These are phyloP conservation scores for Trypanosoma platydactyli DNA, from an alignment of 208 protist genomes.

Conservation along the genomic window DNA sequence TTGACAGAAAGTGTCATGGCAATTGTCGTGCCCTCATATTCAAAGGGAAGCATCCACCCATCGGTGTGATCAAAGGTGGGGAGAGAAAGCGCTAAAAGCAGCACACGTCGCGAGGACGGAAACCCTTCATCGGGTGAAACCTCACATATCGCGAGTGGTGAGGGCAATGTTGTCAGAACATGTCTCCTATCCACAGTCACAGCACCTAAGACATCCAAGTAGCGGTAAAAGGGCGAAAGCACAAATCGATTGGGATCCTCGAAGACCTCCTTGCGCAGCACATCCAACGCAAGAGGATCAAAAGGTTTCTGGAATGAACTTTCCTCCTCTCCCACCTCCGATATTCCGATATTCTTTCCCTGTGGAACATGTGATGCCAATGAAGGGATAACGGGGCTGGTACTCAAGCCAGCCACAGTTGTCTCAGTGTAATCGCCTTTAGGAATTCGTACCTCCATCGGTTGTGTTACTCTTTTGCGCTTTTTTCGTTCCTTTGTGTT, in stretches of 20 bases:
- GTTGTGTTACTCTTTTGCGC: conserved; percentile 20
- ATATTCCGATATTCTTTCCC: not conserved
- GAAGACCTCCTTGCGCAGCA: conserved; percentile 73
- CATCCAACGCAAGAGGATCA: conserved; percentile 44
- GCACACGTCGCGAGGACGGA: conserved; percentile 45
- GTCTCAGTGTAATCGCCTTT: too few species aligned
- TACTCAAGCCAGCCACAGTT: too few species aligned
- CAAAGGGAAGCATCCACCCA: conserved; percentile 75
- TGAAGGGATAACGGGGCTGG: not conserved
- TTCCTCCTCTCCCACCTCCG: not conserved
- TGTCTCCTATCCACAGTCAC: conserved; percentile 55
- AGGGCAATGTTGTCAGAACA: conserved; percentile 62
- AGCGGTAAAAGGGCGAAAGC: conserved; percentile 66
- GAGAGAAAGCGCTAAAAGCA: conserved; percentile 63
- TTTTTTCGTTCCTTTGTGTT: conserved; percentile 20
- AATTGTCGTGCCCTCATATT: conserved; percentile 44
- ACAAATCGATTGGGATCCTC: conserved; percentile 52
- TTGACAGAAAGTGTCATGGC: conserved; percentile 79
- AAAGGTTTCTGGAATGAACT: conserved; percentile 40
- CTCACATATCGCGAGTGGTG: conserved; percentile 44
- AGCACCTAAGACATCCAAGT: conserved; percentile 73
- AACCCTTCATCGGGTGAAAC: conserved; percentile 40
- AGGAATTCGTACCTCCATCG: not conserved
- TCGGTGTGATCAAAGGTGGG: conserved; percentile 49
- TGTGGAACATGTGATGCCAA: not conserved